Evolutionary conservation across 163 green algal genomes (phyloP).

Genomic region (Smithsoniella earleae): DNA sequence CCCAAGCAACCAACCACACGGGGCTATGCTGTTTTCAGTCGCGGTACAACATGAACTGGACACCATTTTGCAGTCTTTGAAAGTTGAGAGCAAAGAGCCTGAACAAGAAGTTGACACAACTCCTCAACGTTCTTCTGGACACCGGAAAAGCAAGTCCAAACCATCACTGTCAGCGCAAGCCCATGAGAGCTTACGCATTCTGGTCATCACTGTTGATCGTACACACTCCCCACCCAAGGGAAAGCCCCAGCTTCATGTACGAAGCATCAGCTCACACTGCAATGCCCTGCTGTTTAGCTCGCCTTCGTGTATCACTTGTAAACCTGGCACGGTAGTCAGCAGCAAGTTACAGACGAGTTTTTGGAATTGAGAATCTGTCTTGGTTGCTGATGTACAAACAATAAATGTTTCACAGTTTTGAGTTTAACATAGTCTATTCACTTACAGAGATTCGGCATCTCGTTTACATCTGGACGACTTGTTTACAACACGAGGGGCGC

Average conservation of each 20-base stretch:
- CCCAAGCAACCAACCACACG: too few species aligned
- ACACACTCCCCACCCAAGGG: slow-evolving; percentile 13
- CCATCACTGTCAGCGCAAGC: not conserved
- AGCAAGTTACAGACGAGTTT: too few species aligned
- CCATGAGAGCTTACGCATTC: slow-evolving; percentile 7
- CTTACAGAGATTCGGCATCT: slow-evolving; percentile 25
- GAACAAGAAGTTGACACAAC: not conserved
- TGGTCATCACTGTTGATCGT: slow-evolving; percentile 17
- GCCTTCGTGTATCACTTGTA: too few species aligned
- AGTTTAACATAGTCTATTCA: too few species aligned
- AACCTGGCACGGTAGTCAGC: too few species aligned
- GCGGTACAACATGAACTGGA: not conserved
- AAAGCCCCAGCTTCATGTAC: slow-evolving; percentile 3
- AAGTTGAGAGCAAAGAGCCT: slow-evolving; percentile 5
- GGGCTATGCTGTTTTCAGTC: not conserved
- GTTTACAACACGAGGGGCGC: not conserved
- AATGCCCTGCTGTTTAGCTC: too few species aligned
- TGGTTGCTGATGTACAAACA: not conserved
- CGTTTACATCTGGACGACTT: slow-evolving; percentile 6
- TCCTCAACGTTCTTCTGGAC: not conserved
- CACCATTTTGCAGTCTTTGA: slow-evolving; percentile 5
- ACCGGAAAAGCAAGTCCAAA: too few species aligned
- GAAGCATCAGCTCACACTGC: too few species aligned
- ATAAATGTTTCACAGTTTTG: too few species aligned
- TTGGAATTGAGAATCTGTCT: too few species aligned